Evolutionary conservation across 2,329 filamentous ascomycete genomes (phyloP).

Genomic region (Pseudogymnoascus sp.): DNA sequence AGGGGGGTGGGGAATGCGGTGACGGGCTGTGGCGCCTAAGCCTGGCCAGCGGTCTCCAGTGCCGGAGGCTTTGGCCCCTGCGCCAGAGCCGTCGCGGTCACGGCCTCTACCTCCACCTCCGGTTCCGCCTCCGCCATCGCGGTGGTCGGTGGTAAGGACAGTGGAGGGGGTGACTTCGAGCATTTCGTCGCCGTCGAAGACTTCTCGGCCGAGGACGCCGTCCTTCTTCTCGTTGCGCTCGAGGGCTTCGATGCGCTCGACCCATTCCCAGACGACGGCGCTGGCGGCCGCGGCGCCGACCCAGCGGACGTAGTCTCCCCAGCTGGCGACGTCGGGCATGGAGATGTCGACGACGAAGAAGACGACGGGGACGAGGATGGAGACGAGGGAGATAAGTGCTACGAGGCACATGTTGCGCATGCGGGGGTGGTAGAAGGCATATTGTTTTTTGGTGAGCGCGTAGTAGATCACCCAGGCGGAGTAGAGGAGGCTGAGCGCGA

Average conservation of each 20-base stretch:
- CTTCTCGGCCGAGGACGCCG: conserved; percentile 63
- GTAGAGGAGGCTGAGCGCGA: conserved; percentile 64
- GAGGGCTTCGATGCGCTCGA: conserved; percentile 67
- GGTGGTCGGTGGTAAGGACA: conserved; percentile 44
- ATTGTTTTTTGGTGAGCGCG: conserved; percentile 61
- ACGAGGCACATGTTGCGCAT: conserved; percentile 67
- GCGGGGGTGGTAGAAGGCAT: conserved; percentile 65
- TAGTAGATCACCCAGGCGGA: conserved; percentile 72
- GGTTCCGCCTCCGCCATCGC: conserved; percentile 29
- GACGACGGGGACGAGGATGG: conserved; percentile 64
- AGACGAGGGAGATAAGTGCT: conserved; percentile 56
- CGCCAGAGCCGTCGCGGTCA: conserved; percentile 14
- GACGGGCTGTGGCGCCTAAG: conserved; percentile 20
- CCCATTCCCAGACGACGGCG: conserved; percentile 79
- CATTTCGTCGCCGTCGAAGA: conserved; percentile 72
- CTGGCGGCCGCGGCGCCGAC: conserved; percentile 68
- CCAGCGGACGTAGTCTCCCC: conserved; percentile 74
- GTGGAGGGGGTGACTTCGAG: conserved; percentile 56
- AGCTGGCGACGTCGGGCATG: conserved; percentile 62
- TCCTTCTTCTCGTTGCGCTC: conserved; percentile 69
- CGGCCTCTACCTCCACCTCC: conserved; percentile 28
- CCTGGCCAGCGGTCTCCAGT: conserved; percentile 18
- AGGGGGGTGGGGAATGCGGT: neutral
- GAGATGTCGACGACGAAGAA: conserved; percentile 71
- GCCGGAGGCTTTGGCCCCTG: neutral